Base-by-base conservation (phyloP, 169 alveolate species). In the Cyclospora cayetanensis region DNA sequence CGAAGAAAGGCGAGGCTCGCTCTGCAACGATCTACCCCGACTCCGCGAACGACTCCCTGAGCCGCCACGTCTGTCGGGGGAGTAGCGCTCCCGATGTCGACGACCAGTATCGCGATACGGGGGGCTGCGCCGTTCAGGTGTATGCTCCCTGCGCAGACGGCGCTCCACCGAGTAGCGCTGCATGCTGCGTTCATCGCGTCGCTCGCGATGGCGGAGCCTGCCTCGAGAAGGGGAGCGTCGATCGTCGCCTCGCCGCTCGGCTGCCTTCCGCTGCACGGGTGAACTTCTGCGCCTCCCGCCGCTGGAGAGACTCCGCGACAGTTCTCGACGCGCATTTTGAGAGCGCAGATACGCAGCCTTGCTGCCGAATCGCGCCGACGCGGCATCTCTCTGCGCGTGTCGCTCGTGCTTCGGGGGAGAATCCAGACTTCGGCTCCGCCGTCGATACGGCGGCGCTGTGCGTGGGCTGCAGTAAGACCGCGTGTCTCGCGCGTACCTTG, bases 341-440 rank as follows among this genome's bases (percentile, higher is more conserved):
- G 55, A 53, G 15, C 90, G 70, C 60, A 80, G 74, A 42, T 80
- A 80, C 0, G 90, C 31, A 1, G 90, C 90, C 34, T 63, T 52
- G 74, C 90, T 80, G 27, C 90, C 90, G 37, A 80, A 80, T 25
- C 90, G 63, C n/a, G 90, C 90, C 34, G 90, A 50, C 12, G 90
- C 76, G 2, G 22, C 76, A 35, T 80, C 90, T 55, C 50, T 53
- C 77, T 63, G 55, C 25, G 31, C 27, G 39, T 53, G 53, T 15
- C 74, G 29, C 74, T 80, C 90, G 52, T 53, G 50, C 39, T 76
- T 80, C 27, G 63, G 20, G 27, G 22, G 15, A 20, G 90, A 80
- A 25, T 80, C 90, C 20, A 43, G 70, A 41, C 90, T 80, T 39
- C 90, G 50, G 77, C 90, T 80, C 35, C 90, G 90, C 15, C 76